These are phyloP conservation scores for Microbotryum scabiosae DNA, from an alignment of 1,284 basidiomycete species.

Conservation along the genomic window DNA sequence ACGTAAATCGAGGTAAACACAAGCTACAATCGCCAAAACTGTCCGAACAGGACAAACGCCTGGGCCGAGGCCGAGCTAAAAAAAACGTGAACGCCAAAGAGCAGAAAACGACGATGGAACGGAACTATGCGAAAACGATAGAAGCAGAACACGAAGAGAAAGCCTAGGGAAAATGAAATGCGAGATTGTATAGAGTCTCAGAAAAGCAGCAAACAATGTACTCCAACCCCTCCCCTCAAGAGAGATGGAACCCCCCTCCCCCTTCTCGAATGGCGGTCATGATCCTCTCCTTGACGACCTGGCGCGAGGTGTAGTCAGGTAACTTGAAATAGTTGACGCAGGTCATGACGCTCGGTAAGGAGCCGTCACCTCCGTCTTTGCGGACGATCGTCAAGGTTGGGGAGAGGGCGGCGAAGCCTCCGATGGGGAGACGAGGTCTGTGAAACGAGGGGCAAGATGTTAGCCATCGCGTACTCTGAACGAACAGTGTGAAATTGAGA, in stretches of 20 bases:
- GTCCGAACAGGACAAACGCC: no score
- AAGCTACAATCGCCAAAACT: no score
- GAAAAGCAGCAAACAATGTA: background rate
- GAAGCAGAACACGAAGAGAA: no score
- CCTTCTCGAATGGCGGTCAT: constrained; percentile 77
- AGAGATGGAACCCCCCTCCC: constrained; percentile 84
- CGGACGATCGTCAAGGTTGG: constrained; percentile 93
- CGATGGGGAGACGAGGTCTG: constrained; percentile 52
- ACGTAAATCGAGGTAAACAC: no score
- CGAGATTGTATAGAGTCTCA: background rate
- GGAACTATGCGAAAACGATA: no score
- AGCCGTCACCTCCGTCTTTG: constrained; percentile 70
- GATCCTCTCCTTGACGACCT: constrained; percentile 69
- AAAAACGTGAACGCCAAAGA: no score
- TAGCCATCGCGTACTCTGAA: background rate
- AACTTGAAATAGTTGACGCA: constrained; percentile 90
- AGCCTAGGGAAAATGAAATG: background rate
- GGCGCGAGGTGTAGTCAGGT: constrained; percentile 81
- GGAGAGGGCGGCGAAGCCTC: constrained; percentile 90
- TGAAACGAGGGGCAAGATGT: background rate
- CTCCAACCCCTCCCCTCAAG: background rate
- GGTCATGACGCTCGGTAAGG: constrained; percentile 80
- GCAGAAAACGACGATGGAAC: no score
- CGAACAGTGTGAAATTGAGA: constrained; percentile 56
- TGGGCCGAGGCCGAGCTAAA: no score